Evolutionary conservation across 805 yeast genomes (phyloP), one percentile per base, ranked within the genome.

Genomic region (Starmerella roubikii): DNA sequence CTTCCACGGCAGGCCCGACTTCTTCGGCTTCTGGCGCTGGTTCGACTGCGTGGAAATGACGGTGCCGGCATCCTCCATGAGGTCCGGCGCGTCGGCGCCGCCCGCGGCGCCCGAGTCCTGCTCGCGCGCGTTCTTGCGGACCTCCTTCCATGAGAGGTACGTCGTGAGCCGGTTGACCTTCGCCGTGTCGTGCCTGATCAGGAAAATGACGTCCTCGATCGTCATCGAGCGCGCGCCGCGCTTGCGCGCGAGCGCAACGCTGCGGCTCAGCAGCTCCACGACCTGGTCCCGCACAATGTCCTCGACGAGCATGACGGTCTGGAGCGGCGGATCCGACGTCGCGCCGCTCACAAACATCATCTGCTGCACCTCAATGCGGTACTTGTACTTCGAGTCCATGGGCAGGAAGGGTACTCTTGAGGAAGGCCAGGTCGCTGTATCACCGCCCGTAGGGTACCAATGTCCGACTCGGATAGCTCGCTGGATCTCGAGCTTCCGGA

Each of bases 341-440:
- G 91, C 97, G 2, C 98, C 98, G 39, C 79, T 71, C 40, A 91
- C 98, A 65, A 91, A 91, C 98, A 91, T 91, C 98, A 91, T 91
- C 64, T 63, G 91, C 60, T 91, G 98, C 53, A 91, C 91, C 63
- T 91, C 98, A 28, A 81, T 72, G 41, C 93, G 67, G 59, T 88
- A 91, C 54, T 78, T 76, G 62, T 81, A 76, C 18, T 50, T 46
- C n/a, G 41, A 38, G 29, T 46, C 49, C 49, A 46, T 46, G n/a
- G n/a, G 25, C 25, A 23, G 11, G 8, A 11, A 11, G 25, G 10
- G 11, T 23, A 23, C 25, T 23, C 25, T 23, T n/a, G n/a, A n/a
- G n/a, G n/a, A n/a, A n/a, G n/a, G n/a, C n/a, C n/a, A n/a, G n/a
- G n/a, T n/a, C n/a, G n/a, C n/a, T n/a, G n/a, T n/a, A n/a, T n/a